A percentile compares a stretch with the other conserved stretches of the same genome.
These are phyloP conservation scores for Ceratonia siliqua DNA, from an alignment of 306 rosid genomes.

Conservation along the genomic window DNA sequence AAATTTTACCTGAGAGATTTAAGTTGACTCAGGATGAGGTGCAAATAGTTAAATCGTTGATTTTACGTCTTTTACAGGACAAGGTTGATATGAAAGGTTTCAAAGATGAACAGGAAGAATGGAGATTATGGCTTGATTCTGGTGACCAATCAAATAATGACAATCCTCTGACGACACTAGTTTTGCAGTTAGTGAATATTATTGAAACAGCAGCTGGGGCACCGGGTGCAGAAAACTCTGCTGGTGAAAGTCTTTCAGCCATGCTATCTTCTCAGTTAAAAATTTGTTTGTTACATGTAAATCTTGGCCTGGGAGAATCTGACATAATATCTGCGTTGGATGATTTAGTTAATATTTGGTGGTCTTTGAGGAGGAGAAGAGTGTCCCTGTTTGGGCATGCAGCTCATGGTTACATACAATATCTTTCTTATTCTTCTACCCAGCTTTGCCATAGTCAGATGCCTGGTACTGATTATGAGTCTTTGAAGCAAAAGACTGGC, in stretches of 20 bases:
- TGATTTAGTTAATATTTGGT: slow-evolving; percentile 74
- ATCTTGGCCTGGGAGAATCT: slow-evolving; percentile 56
- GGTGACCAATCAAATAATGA: slow-evolving; percentile 43
- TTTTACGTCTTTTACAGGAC: slow-evolving; percentile 53
- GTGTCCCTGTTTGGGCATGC: slow-evolving; percentile 92
- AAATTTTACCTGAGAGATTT: slow-evolving; percentile 72
- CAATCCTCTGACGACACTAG: slow-evolving; percentile 47
- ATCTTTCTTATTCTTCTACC: slow-evolving; percentile 75
- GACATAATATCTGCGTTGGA: slow-evolving; percentile 48
- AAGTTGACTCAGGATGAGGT: slow-evolving; percentile 73
- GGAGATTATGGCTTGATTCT: slow-evolving; percentile 47
- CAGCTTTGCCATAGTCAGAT: slow-evolving; percentile 51
- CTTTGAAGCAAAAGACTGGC: slow-evolving; percentile 70
- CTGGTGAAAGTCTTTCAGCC: slow-evolving; percentile 68
- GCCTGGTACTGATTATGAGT: slow-evolving; percentile 55
- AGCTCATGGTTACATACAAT: slow-evolving; percentile 77
- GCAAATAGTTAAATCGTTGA: slow-evolving; percentile 54
- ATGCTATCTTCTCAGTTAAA: slow-evolving; percentile 72
- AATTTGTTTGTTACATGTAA: slow-evolving; percentile 54
- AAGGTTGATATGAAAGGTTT: slow-evolving; percentile 44
- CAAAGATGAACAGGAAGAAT: slow-evolving; percentile 50
- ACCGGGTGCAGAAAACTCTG: slow-evolving; percentile 71
- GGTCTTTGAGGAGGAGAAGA: slow-evolving; percentile 87
- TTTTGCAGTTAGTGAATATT: slow-evolving; percentile 60
- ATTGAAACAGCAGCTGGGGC: slow-evolving; percentile 79